Conservation (phyloP, 768 basidiomycete genomes). For the Porphyrellus cyaneotinctus region DNA sequence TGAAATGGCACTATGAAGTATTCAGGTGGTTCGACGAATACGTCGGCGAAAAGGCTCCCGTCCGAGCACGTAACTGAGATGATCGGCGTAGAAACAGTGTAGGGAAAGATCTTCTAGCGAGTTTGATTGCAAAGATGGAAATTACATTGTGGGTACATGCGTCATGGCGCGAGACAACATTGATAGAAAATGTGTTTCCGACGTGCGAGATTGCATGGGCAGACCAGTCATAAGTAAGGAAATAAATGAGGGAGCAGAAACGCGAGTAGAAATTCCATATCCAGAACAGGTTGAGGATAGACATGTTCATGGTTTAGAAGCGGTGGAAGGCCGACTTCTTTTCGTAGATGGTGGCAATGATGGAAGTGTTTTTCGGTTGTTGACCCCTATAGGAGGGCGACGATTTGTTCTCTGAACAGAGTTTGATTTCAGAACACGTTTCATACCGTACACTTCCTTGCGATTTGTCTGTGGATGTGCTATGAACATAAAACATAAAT, state of each 20-base stretch:
- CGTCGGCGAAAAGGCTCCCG: constrained; percentile 37
- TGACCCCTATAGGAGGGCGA: constrained; percentile 5
- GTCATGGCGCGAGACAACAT: not conserved
- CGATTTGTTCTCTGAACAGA: constrained; percentile 4
- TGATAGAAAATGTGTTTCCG: constrained; percentile 9
- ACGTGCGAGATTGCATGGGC: constrained; percentile 1
- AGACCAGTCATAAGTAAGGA: constrained; percentile 6
- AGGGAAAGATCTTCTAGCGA: not conserved
- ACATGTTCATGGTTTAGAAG: constrained; percentile 8
- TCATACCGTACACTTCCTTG: constrained; percentile 34
- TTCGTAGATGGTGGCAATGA: constrained; percentile 1
- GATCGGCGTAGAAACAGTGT: not conserved
- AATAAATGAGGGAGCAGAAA: constrained; percentile 10
- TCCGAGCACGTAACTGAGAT: constrained; percentile 12
- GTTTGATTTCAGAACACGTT: constrained; percentile 19
- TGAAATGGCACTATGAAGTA: constrained; percentile 96
- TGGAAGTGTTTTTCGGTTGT: constrained; percentile 20
- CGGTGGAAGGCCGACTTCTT: constrained; percentile 7
- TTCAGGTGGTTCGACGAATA: constrained; percentile 84
- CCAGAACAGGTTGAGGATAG: not conserved
- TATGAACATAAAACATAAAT: not conserved
- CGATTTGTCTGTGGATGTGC: constrained; percentile 35
- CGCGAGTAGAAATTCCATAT: not conserved
- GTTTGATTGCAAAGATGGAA: constrained; percentile 1
- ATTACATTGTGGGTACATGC: constrained; percentile 8